Base-by-base conservation (phyloP, 257 asterid genomes). In the Voacanga thouarsii region DNA sequence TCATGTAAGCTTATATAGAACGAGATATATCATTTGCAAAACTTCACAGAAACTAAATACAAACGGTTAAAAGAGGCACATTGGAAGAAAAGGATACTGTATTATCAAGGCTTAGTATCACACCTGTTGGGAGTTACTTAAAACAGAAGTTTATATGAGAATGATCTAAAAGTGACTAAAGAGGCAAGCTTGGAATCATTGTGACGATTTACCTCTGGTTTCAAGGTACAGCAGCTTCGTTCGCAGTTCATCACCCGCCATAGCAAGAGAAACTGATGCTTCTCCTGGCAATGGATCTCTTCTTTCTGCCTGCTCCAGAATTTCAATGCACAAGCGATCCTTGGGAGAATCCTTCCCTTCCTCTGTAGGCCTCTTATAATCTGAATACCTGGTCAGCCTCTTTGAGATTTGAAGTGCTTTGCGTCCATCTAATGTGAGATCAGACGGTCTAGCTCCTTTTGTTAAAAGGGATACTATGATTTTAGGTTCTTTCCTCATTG, bases 291-390 rank as follows among this genome's bases (percentile, higher is more conserved):
- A 81, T 14, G 93, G 96, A 84, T 93, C 97, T 86, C 96, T 88
- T 84, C 96, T 86, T 88, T 95, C 99, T 64, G 97, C 97, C 86
- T 95, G 97, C 82, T 95, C 99, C 92, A 95, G 80, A 78, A 95
- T 93, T 86, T 95, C 99, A 79, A 95, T 90, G 85, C 99, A 92
- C 79, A 95, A 75, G 81, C 96, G 89, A 80, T 91, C 97, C 87
- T 85, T 89, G 15, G 97, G 92, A 72, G 97, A 86, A 82, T 91
- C 88, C 80, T 88, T 86, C 66, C 99, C 99, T 86, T 87, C 91
- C 85, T 90, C 98, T 0, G 84, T 53, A 64, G 86, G 81, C 83
- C 63, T 87, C 37, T 83, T 80, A 86, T 87, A 93, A 84, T 95
- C 96, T 60, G 86, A 69, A 77, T 90, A 91, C 83, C 91, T 90